Evolutionary conservation across 352 stramenopile species (phyloP).

Genomic region (Thraustochytrium striatum): DNA sequence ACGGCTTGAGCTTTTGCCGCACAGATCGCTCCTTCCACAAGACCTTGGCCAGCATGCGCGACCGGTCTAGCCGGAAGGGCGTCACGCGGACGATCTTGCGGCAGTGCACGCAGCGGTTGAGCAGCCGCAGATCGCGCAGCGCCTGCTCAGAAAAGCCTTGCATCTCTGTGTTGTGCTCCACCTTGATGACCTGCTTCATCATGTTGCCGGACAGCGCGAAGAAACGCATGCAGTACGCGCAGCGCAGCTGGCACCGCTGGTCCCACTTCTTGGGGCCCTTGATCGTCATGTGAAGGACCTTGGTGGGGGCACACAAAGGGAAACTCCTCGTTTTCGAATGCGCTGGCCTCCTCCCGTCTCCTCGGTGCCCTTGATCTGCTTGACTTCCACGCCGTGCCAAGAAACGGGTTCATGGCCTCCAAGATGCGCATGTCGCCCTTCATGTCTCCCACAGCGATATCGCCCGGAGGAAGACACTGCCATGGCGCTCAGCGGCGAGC

Average conservation of each 20-base stretch:
- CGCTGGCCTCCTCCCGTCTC: not conserved
- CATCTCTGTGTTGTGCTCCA: not conserved
- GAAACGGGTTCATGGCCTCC: slow-evolving; percentile 33
- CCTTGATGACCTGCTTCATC: slow-evolving; percentile 7
- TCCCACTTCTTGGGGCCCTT: not conserved
- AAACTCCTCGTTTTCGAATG: slow-evolving; percentile 4
- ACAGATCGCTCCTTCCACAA: not conserved
- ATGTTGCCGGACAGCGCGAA: not conserved
- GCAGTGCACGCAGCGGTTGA: not conserved
- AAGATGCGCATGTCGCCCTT: slow-evolving; percentile 42
- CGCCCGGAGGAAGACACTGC: not conserved
- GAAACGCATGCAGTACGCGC: not conserved
- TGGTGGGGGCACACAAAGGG: slow-evolving; percentile 1
- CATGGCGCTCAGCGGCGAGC: not conserved
- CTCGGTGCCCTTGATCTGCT: slow-evolving; percentile 18
- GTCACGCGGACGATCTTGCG: not conserved
- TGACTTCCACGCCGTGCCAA: slow-evolving; percentile 4
- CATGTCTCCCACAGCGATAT: slow-evolving; percentile 7
- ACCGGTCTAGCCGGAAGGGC: not conserved
- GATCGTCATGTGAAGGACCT: not conserved
- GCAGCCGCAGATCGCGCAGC: not conserved
- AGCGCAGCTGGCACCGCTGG: slow-evolving; percentile 9
- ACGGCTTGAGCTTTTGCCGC: not conserved
- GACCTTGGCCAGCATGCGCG: not conserved
- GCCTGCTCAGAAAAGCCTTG: not conserved